Evolutionary conservation across 2,329 filamentous ascomycete species (phyloP).

Genomic region (Fusarium heterosporum): DNA sequence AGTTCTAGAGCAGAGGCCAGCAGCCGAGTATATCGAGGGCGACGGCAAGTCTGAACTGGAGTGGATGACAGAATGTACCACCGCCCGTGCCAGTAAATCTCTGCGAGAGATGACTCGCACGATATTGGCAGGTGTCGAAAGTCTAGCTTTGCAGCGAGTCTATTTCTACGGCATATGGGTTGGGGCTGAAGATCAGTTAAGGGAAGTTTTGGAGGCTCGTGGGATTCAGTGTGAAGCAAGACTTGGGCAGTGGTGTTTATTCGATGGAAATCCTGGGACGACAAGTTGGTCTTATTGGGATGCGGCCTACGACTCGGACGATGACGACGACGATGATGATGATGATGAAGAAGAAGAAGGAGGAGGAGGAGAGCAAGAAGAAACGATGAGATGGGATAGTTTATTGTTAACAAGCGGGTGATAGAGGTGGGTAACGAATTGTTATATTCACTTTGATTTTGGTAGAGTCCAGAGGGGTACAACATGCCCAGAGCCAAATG

Average conservation of each 20-base stretch:
- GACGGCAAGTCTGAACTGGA: not conserved
- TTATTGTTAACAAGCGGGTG: not conserved
- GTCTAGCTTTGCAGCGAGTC: not conserved
- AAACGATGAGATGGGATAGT: not conserved
- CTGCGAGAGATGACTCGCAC: not conserved
- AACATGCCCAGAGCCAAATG: too few species aligned
- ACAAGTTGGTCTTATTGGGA: not conserved
- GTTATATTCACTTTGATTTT: too few species aligned
- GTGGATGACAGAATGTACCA: not conserved
- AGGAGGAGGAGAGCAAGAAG: not conserved
- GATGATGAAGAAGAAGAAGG: not conserved
- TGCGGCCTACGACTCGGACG: not conserved
- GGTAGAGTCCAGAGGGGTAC: too few species aligned
- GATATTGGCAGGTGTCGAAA: not conserved
- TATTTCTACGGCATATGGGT: slow-evolving; percentile 25
- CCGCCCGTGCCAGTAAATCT: not conserved
- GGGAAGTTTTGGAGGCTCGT: not conserved
- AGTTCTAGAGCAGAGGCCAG: slow-evolving; percentile 9
- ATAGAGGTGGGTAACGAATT: too few species aligned
- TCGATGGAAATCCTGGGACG: not conserved
- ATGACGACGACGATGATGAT: not conserved
- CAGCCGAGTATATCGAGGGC: not conserved
- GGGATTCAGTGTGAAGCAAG: slow-evolving; percentile 23
- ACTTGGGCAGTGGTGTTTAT: slow-evolving; percentile 24
- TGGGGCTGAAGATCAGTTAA: not conserved